Evolutionary conservation across 345 rosid genomes (phyloP).

Genomic region (Microcos paniculata): DNA sequence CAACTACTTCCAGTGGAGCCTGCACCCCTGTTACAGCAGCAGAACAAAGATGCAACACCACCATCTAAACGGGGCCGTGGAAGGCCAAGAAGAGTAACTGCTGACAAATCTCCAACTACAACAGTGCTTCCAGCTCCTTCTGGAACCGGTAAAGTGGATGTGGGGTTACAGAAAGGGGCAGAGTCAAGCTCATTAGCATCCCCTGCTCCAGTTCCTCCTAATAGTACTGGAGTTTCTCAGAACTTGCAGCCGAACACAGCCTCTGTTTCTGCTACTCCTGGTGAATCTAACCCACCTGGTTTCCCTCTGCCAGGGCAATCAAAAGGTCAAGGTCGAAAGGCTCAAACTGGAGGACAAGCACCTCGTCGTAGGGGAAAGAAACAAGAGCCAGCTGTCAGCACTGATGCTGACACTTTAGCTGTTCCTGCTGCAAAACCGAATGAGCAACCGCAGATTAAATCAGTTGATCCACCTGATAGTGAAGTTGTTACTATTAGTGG

Average conservation of each 20-base stretch:
- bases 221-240: constrained; percentile 23
- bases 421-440: constrained; percentile 21
- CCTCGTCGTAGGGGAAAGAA: constrained; percentile 46
- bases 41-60: constrained; percentile 56
- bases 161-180: constrained; percentile 34
- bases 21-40: constrained; percentile 30
- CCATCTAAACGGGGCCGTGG: constrained; percentile 94
- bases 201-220: constrained; percentile 27
- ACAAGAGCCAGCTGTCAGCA: constrained; percentile 28
- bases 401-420: constrained; percentile 26
- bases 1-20: constrained; percentile 25
- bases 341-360: constrained; percentile 34
- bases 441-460: constrained; percentile 33
- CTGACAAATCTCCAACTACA: constrained; percentile 46
- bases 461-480: constrained; percentile 24
- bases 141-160: constrained; percentile 36
- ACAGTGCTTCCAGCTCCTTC: constrained; percentile 27
- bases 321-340: constrained; percentile 36
- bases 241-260: constrained; percentile 30
- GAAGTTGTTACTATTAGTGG: constrained; percentile 17
- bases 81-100: constrained; percentile 68
- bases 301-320: constrained; percentile 25
- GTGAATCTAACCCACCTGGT: constrained; percentile 32
- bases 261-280: constrained; percentile 28
- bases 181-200: constrained; percentile 33